These are phyloP conservation scores for Blastocystis sp. DNA, from an alignment of 352 stramenopile genomes.

Conservation along the genomic window DNA sequence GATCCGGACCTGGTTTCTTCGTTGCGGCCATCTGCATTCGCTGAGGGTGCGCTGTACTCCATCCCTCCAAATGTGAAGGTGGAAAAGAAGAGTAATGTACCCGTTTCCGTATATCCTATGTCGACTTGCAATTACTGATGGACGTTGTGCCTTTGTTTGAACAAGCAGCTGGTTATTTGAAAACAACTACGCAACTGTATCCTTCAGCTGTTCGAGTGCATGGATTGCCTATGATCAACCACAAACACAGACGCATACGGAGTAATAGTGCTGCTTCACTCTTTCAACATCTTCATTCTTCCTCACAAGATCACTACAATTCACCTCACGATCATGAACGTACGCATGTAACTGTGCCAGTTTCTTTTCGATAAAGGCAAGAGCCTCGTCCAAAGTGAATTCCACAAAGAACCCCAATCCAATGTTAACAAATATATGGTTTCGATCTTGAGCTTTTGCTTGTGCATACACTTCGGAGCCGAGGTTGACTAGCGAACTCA, in stretches of 20 bases:
- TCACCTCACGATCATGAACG: background rate
- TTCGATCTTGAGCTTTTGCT: conserved; percentile 35
- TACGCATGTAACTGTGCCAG: conserved; percentile 22
- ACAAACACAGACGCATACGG: background rate
- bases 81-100: too few species aligned
- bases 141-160: conserved; percentile 10
- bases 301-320: conserved; percentile 28
- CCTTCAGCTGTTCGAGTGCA: conserved; percentile 7
- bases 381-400: conserved; percentile 61
- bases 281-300: conserved; percentile 56
- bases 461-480: conserved; percentile 60
- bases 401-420: conserved; percentile 61
- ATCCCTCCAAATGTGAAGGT: too few species aligned
- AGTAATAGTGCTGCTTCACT: conserved; percentile 54
- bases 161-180: background rate
- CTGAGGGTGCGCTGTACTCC: too few species aligned
- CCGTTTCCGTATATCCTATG: too few species aligned
- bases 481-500: conserved; percentile 57
- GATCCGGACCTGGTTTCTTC: too few species aligned
- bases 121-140: too few species aligned
- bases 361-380: conserved; percentile 49
- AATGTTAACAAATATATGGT: conserved; percentile 66
- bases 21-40: too few species aligned
- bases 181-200: background rate
- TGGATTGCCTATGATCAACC: conserved; percentile 11